Evolutionary conservation across 306 rosid species (phyloP).

Genomic region (Psophocarpus tetragonolobus): DNA sequence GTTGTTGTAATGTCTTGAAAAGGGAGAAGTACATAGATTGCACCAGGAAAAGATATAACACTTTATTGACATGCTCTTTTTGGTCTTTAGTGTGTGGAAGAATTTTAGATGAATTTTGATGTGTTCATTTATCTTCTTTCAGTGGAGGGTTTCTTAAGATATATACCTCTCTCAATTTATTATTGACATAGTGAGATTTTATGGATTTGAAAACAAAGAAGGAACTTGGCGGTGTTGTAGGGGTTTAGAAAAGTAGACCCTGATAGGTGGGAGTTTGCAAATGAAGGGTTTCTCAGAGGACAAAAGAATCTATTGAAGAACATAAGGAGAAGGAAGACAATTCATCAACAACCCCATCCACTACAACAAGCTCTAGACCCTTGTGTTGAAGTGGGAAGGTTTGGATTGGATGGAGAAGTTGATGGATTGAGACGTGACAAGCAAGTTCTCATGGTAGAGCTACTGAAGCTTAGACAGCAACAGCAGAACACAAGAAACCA

Average conservation of each 20-base stretch:
- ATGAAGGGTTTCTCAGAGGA: conserved; percentile 74
- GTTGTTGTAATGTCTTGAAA: conserved; percentile 9
- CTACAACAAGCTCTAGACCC: conserved; percentile 45
- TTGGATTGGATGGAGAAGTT: conserved; percentile 60
- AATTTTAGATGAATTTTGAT: background rate
- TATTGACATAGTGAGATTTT: background rate
- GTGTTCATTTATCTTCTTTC: background rate
- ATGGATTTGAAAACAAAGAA: conserved; percentile 22
- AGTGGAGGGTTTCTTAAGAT: background rate
- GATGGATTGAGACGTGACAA: conserved; percentile 61
- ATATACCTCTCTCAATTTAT: background rate
- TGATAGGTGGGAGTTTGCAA: conserved; percentile 80
- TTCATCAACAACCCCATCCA: conserved; percentile 26
- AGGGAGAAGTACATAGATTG: conserved; percentile 5
- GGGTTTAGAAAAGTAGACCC: conserved; percentile 78
- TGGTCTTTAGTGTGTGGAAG: background rate
- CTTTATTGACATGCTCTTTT: background rate
- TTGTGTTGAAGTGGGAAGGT: conserved; percentile 65
- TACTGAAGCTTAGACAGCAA: conserved; percentile 64
- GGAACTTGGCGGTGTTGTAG: conserved; percentile 44
- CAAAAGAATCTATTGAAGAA: conserved; percentile 60
- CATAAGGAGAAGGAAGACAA: conserved; percentile 58
- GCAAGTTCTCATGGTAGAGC: conserved; percentile 62
- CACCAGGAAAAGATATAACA: background rate
- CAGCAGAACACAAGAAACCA: conserved; percentile 49